Evolutionary conservation across 768 basidiomycete species (phyloP).

Genomic region (Leccinum fibrillosum): DNA sequence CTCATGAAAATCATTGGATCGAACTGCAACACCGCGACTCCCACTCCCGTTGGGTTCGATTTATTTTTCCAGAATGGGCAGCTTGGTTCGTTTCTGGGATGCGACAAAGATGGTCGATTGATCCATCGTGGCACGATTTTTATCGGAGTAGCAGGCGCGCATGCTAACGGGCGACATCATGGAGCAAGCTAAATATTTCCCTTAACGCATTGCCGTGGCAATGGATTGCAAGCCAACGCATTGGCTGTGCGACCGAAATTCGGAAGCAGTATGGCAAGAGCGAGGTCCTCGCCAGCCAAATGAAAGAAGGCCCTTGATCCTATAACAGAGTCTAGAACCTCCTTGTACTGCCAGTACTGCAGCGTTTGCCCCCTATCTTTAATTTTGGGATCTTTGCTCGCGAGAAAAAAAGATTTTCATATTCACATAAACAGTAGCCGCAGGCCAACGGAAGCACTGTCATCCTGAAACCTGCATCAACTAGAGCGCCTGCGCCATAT

Average conservation of each 20-base stretch:
- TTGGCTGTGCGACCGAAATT: neutral
- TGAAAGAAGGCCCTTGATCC: too few relatives aligned
- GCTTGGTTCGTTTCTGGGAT: constrained; percentile 7
- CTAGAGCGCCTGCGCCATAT: neutral
- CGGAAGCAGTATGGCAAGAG: neutral
- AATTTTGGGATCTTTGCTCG: neutral
- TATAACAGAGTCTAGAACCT: too few relatives aligned
- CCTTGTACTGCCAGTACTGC: neutral
- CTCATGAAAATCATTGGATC: constrained; percentile 4
- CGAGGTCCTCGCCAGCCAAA: neutral
- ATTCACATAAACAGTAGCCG: neutral
- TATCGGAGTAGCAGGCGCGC: constrained; percentile 4
- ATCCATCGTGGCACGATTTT: neutral
- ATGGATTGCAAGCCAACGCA: neutral
- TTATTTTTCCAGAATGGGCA: neutral
- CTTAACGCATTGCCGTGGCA: neutral
- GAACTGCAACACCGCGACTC: neutral
- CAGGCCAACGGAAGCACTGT: neutral
- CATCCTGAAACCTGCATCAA: neutral
- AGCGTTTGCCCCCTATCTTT: too few relatives aligned
- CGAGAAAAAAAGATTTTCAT: neutral
- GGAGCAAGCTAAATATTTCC: neutral
- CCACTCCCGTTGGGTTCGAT: neutral
- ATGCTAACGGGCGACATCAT: constrained; percentile 8
- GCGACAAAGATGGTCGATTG: neutral